Conservation (phyloP, 164 flowering plant species). For the Annona cherimola region DNA sequence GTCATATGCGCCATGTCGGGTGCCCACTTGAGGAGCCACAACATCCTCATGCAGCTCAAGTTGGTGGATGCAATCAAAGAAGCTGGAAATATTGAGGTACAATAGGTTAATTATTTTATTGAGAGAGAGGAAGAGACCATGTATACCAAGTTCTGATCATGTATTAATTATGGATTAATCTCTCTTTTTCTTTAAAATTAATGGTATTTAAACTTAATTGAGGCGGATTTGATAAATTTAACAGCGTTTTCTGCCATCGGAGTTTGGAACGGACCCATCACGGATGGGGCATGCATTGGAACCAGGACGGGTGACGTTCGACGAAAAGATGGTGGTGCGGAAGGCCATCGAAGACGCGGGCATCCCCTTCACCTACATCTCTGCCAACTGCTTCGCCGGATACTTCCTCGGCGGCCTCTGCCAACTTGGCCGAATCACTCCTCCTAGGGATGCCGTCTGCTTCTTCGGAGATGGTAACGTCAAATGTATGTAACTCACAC, state of each 20-base stretch:
- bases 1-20: slow-evolving; percentile 66
- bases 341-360: slow-evolving; percentile 23
- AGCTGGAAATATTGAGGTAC: slow-evolving; percentile 65
- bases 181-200: background rate
- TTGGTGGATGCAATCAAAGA: slow-evolving; percentile 69
- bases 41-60: slow-evolving; percentile 54
- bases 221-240: background rate
- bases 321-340: slow-evolving; percentile 24
- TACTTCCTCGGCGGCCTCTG: slow-evolving; percentile 17
- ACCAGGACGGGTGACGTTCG: slow-evolving; percentile 24
- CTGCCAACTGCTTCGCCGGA: slow-evolving; percentile 27
- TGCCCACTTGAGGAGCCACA: slow-evolving; percentile 52
- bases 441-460: slow-evolving; percentile 10
- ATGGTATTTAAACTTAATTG: background rate
- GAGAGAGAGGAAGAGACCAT: too few species aligned
- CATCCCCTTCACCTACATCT: slow-evolving; percentile 21
- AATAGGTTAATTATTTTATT: too few species aligned
- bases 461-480: slow-evolving; percentile 16
- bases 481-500: slow-evolving; percentile 12
- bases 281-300: slow-evolving; percentile 18
- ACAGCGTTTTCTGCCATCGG: slow-evolving; percentile 24
- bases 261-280: slow-evolving; percentile 23
- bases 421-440: slow-evolving; percentile 9
- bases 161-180: too few species aligned
- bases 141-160: background rate